Conservation (phyloP, 768 basidiomycete genomes). For the Cyathus striatus region DNA sequence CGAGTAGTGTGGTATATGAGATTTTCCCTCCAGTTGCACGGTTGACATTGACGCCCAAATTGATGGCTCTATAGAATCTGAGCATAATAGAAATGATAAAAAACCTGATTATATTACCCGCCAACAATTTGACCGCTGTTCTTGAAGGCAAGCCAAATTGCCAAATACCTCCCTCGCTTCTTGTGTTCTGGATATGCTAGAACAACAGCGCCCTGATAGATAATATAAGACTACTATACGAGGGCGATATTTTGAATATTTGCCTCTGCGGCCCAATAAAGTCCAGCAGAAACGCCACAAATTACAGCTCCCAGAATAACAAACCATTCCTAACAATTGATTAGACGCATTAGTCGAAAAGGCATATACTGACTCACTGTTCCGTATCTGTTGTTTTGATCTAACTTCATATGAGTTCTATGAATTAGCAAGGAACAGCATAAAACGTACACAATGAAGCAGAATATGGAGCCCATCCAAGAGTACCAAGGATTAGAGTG, state of each 20-base stretch:
- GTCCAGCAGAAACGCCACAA: conserved; percentile 8
- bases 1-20: conserved; percentile 6
- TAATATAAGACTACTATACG: too few relatives aligned
- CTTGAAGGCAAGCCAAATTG: conserved; percentile 5
- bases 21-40: conserved; percentile 12
- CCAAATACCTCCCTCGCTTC: conserved; percentile 5
- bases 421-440: background rate
- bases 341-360: too few relatives aligned
- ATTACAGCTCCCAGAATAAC: conserved; percentile 8
- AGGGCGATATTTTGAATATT: too few relatives aligned
- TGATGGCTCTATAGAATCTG: background rate
- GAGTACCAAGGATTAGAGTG: conserved; percentile 9
- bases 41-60: conserved; percentile 9
- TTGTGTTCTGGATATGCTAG: background rate
- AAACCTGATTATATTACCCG: conserved; percentile 7
- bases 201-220: conserved; percentile 3
- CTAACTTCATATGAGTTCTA: conserved; percentile 3
- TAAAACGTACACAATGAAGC: conserved; percentile 9
- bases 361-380: conserved; percentile 3
- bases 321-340: conserved; percentile 9
- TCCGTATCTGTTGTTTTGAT: conserved; percentile 15
- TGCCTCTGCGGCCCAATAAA: conserved; percentile 14
- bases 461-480: conserved; percentile 10
- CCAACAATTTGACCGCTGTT: conserved; percentile 7
- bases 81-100: background rate